phyloP scores from a whole-genome alignment of 352 stramenopile genomes.

The Pythium pyrilobum region DNA sequence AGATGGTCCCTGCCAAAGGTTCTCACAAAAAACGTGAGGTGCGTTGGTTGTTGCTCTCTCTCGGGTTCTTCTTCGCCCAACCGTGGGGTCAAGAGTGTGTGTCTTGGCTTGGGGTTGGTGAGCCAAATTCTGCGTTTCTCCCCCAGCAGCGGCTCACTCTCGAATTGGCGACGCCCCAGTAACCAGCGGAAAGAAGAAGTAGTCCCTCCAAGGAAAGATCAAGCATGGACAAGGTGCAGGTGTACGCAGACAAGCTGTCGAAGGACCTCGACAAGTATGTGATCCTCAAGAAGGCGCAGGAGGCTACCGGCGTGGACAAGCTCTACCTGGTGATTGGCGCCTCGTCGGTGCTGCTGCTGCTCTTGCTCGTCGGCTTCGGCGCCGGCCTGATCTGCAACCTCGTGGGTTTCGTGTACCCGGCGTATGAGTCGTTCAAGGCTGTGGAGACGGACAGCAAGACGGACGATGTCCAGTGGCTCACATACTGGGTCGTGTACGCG shows the following conservation, averaged over 20 bases:
- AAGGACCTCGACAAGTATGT: conserved; percentile 83
- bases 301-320: conserved; percentile 83
- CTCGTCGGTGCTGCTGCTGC: conserved; percentile 58
- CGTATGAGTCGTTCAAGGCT: conserved; percentile 83
- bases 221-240: conserved; percentile 78
- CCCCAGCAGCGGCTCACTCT: conserved; percentile 14
- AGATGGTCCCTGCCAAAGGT: no score
- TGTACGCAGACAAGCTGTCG: conserved; percentile 82
- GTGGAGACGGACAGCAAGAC: conserved; percentile 75
- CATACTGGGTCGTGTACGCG: conserved; percentile 98
- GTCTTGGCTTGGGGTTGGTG: conserved; percentile 5
- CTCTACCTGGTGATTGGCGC: conserved; percentile 75
- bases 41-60: no score
- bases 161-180: conserved; percentile 17
- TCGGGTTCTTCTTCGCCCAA: conserved; percentile 15
- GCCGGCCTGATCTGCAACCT: conserved; percentile 82
- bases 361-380: conserved; percentile 82
- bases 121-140: conserved; percentile 17
- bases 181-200: conserved; percentile 13
- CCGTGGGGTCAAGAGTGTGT: conserved; percentile 20
- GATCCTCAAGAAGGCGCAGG: conserved; percentile 72
- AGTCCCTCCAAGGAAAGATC: background rate
- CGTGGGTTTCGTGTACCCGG: conserved; percentile 79
- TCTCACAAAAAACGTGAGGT: background rate
- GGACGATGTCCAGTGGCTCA: conserved; percentile 90